Base-by-base conservation (phyloP, 164 flowering plant species). In the Nymphaea colorata region DNA sequence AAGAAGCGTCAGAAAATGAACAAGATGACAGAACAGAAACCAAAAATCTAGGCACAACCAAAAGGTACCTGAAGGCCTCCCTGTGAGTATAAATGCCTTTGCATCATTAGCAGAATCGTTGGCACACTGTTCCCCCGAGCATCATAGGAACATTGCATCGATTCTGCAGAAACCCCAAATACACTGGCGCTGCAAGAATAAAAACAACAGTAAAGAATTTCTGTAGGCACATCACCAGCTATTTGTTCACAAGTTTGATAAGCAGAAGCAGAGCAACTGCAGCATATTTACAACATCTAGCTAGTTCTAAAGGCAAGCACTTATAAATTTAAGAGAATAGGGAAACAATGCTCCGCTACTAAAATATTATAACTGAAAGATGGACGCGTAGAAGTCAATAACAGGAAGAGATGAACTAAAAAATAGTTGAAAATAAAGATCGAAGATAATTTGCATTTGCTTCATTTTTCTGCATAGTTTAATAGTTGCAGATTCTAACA, bases 141-240 rank as follows among this genome's bases (percentile, higher is more conserved):
- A 73, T 94, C 97, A 70, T 80, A 90, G 42, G 95, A 86, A 69
- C 96, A 89, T 73, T 94, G 97, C 98, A 94, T 94, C 14, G 97
- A 94, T 75, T 84, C 77, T 16, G 96, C 88, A 69, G 98, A 91
- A 70, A 94, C 96, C 69, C 98, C 98, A 78, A 94, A 94, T 10
- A 91, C 96, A 25, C 85, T 87, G 3, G 78, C 93, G 79, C 98
- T 94, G 81, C 63, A 76, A 10, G 69, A 73, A 42, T 64, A 65
- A 61, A 67, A 67, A 69, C 6, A 53, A 47, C 12, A 47, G 7
- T 14, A 25, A 25, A 0, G 1, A 25, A 0, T 25, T 25, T 25
- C 36, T 25, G 36, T 25, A 25, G 36, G 36, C 36, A 25, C 1
- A 25, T 25, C 36, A 25, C 36, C 36, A 25, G 36, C 36, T 25